phyloP scores from a whole-genome alignment of 352 stramenopile genomes.

The Globisporangium paddicum region DNA sequence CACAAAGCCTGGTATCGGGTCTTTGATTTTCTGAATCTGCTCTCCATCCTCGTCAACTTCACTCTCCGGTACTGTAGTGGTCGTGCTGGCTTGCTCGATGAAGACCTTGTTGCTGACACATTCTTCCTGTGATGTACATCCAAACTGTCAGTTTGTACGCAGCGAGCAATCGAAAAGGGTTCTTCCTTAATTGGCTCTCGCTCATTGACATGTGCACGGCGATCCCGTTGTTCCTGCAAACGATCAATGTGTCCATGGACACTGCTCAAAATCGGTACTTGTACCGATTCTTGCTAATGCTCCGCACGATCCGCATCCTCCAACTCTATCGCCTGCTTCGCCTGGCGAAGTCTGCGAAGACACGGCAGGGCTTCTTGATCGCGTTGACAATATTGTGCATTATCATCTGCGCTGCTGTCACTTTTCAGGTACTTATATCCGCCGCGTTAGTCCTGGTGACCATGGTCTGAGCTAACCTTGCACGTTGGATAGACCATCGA shows the following conservation, averaged over 20 bases:
- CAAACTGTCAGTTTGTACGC: conserved; percentile 45
- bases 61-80: conserved; percentile 28
- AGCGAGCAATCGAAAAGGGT: conserved; percentile 48
- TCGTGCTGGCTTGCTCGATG: neutral
- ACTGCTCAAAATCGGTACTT: conserved; percentile 29
- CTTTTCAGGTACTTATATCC: conserved; percentile 38
- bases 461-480: too few species aligned
- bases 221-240: conserved; percentile 40
- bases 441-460: neutral
- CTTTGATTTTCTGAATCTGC: conserved; percentile 48
- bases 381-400: conserved; percentile 48
- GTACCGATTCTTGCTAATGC: conserved; percentile 58
- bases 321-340: conserved; percentile 61
- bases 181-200: conserved; percentile 58
- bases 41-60: conserved; percentile 40
- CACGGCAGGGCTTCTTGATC: conserved; percentile 48
- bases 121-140: neutral
- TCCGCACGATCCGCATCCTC: conserved; percentile 51
- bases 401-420: conserved; percentile 54
- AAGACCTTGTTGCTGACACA: neutral
- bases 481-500: conserved; percentile 42
- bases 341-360: conserved; percentile 52
- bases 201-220: conserved; percentile 48
- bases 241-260: conserved; percentile 19
- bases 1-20: conserved; percentile 24